Percentiles rank a stretch among this genome's conserved stretches.
phyloP scores from a whole-genome alignment of 495 filamentous ascomycete species.

The Pyrenopolyporus hunteri region DNA sequence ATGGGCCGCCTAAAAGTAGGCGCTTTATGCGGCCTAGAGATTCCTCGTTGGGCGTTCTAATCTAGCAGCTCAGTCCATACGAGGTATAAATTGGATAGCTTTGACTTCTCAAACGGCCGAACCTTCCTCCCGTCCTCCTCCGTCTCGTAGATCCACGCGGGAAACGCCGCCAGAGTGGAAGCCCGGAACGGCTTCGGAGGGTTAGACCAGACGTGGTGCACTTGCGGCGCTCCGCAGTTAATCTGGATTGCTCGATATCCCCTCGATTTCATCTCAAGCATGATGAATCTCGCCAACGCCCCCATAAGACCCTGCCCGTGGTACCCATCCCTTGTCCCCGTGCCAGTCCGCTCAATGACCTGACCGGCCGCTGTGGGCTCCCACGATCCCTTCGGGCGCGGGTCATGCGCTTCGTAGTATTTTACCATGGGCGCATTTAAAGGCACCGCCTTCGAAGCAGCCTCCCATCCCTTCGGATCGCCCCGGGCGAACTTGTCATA shows the following conservation, averaged over 20 bases:
- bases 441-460: slow-evolving; percentile 6
- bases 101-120: slow-evolving; percentile 26
- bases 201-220: slow-evolving; percentile 28
- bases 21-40: too few relatives aligned
- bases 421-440: slow-evolving; percentile 15
- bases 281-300: slow-evolving; percentile 26
- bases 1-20: too few relatives aligned
- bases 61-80: slow-evolving; percentile 30
- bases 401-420: slow-evolving; percentile 25
- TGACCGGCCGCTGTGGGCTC: slow-evolving; percentile 28
- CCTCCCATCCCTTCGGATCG: slow-evolving; percentile 26
- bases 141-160: slow-evolving; percentile 28
- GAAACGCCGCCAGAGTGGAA: slow-evolving; percentile 22
- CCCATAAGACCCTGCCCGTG: slow-evolving; percentile 25
- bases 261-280: slow-evolving; percentile 35
- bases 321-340: slow-evolving; percentile 20
- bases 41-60: background rate
- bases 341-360: slow-evolving; percentile 28
- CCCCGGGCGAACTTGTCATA: slow-evolving; percentile 24
- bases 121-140: slow-evolving; percentile 30
- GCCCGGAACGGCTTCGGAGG: slow-evolving; percentile 28
- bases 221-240: slow-evolving; percentile 29
- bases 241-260: slow-evolving; percentile 34
- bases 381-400: slow-evolving; percentile 26
- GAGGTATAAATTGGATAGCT: slow-evolving; percentile 21